Conservation (phyloP, 2,329 filamentous ascomycete genomes). For the Ophiostoma triangulosporum region DNA sequence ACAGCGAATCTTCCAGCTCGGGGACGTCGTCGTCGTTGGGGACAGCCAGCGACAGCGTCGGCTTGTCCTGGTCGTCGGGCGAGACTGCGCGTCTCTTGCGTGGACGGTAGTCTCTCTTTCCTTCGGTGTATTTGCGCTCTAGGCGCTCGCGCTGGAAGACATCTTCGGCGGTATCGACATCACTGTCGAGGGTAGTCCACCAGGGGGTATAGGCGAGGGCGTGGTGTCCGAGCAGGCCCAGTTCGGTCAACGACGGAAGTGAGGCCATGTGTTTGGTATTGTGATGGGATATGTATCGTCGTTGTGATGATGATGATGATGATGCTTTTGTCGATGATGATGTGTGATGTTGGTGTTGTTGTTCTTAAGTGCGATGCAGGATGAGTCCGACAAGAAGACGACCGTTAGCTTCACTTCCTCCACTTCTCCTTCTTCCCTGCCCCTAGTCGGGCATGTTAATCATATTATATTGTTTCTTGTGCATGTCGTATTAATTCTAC, state of each 20-base stretch:
- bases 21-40: background rate
- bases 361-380: background rate
- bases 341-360: background rate
- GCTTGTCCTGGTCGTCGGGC: background rate
- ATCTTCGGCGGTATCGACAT: background rate
- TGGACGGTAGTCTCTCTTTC: background rate
- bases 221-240: constrained; percentile 8
- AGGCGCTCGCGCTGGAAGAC: background rate
- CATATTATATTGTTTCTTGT: background rate
- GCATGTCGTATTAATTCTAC: background rate
- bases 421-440: background rate
- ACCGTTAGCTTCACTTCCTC: background rate
- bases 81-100: background rate
- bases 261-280: background rate
- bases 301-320: background rate
- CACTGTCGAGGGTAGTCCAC: background rate
- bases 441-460: background rate
- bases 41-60: background rate
- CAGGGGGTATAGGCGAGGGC: background rate
- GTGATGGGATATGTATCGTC: background rate
- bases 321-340: background rate
- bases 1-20: background rate
- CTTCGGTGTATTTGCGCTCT: background rate
- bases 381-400: background rate
- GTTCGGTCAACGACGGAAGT: constrained; percentile 10